These are phyloP conservation scores for Botrytis porri DNA, from an alignment of 2,329 filamentous ascomycete genomes.

Conservation along the genomic window DNA sequence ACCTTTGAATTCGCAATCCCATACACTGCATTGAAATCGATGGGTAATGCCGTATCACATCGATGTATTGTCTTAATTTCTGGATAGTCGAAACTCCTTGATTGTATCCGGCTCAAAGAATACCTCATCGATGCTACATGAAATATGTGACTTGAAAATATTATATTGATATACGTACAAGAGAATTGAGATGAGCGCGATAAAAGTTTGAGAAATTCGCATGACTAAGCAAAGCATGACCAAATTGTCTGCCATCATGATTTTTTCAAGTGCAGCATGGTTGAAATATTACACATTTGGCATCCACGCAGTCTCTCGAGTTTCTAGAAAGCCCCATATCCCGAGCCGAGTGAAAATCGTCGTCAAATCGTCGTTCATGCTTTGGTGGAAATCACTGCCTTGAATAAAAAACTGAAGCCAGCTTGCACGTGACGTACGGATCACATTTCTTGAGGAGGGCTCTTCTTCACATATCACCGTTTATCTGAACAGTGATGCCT, in stretches of 20 bases:
- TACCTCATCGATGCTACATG: background rate
- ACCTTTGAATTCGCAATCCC: background rate
- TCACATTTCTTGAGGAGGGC: background rate
- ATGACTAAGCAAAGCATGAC: conserved; percentile 1
- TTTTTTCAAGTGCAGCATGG: background rate
- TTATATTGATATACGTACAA: background rate
- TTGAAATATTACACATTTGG: too few relatives aligned
- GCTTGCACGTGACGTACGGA: background rate
- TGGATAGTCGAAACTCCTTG: background rate
- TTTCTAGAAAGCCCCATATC: rapidly evolving
- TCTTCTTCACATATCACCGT: background rate
- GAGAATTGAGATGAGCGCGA: background rate
- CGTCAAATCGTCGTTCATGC: background rate
- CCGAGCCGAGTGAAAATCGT: background rate
- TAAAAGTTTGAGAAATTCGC: background rate
- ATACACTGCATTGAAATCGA: background rate
- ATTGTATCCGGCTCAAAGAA: too few relatives aligned
- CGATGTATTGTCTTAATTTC: background rate
- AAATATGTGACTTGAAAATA: background rate
- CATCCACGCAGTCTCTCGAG: background rate
- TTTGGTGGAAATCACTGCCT: background rate
- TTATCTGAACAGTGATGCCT: conserved; percentile 10
- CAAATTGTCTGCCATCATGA: background rate
- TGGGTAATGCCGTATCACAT: background rate
- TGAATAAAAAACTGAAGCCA: background rate